A percentile compares a stretch with the other conserved stretches of the same genome.
Conservation (phyloP, 495 filamentous ascomycete genomes). For the Extremus antarcticus region DNA sequence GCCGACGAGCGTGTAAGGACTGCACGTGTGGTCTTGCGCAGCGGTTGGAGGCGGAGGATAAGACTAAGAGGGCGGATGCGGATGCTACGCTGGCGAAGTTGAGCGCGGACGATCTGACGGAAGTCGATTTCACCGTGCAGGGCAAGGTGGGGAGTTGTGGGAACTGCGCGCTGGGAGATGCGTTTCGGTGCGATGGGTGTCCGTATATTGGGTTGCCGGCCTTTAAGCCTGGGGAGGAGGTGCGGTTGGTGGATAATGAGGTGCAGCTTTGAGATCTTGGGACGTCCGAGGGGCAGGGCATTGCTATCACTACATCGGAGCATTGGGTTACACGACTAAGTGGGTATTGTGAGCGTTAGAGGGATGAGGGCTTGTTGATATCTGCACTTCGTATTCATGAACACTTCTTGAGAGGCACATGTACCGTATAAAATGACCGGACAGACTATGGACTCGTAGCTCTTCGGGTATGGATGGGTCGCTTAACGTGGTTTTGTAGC, state of each 20-base stretch:
- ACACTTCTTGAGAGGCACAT: too few relatives aligned
- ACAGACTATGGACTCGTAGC: too few relatives aligned
- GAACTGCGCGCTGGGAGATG: conserved; percentile 86
- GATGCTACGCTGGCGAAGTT: conserved; percentile 61
- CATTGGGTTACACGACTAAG: too few relatives aligned
- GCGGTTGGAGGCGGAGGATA: conserved; percentile 69
- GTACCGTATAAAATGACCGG: too few relatives aligned
- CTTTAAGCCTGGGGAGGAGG: conserved; percentile 94
- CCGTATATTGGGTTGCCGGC: conserved; percentile 89
- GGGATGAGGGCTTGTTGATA: too few relatives aligned
- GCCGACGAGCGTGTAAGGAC: conserved; percentile 90
- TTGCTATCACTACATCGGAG: too few relatives aligned
- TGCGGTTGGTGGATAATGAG: conserved; percentile 71
- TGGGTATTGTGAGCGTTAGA: too few relatives aligned
- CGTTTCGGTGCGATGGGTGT: conserved; percentile 71
- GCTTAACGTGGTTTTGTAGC: too few relatives aligned
- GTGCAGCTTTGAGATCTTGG: conserved; percentile 58
- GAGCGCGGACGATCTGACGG: conserved; percentile 62
- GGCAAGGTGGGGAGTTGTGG: conserved; percentile 91
- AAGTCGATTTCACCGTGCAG: conserved; percentile 90
- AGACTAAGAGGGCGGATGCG: conserved; percentile 50
- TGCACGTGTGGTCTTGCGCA: conserved; percentile 87
- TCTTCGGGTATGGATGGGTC: too few relatives aligned
- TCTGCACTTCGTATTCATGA: too few relatives aligned
- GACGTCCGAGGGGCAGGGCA: too few relatives aligned